Conservation (phyloP, 768 basidiomycete genomes). For the Hortiboletus campestris region DNA sequence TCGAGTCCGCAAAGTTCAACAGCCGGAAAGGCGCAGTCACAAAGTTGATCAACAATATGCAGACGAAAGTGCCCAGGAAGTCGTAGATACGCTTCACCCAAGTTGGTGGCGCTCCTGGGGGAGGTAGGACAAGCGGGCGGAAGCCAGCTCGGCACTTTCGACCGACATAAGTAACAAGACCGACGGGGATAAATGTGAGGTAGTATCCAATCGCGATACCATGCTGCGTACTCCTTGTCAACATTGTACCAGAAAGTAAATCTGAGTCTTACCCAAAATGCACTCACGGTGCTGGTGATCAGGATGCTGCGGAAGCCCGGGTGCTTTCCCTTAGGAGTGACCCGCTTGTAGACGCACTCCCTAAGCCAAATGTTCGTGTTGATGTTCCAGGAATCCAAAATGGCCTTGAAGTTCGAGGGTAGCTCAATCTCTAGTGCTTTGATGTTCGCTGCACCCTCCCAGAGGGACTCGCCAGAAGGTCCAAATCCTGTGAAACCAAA, state of each 20-base stretch:
- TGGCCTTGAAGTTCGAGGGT: slow-evolving; percentile 83
- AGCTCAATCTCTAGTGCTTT: slow-evolving; percentile 78
- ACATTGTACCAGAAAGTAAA: neutral
- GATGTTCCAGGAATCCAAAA: slow-evolving; percentile 26
- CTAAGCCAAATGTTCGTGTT: slow-evolving; percentile 77
- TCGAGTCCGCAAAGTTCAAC: slow-evolving; percentile 56
- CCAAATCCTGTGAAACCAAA: slow-evolving; percentile 88
- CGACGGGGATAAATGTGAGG: slow-evolving; percentile 84
- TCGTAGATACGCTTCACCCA: slow-evolving; percentile 61
- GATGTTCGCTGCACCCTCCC: slow-evolving; percentile 92
- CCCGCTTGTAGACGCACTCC: slow-evolving; percentile 95
- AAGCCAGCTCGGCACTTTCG: slow-evolving; percentile 67
- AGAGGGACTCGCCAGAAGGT: slow-evolving; percentile 64
- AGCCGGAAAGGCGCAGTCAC: slow-evolving; percentile 83
- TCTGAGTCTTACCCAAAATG: slow-evolving; percentile 79
- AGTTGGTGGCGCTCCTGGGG: slow-evolving; percentile 35
- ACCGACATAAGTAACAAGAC: slow-evolving; percentile 79
- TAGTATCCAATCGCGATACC: slow-evolving; percentile 94
- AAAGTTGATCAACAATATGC: slow-evolving; percentile 70
- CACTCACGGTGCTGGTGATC: slow-evolving; percentile 85
- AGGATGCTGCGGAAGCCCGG: slow-evolving; percentile 88
- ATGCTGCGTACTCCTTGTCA: slow-evolving; percentile 53
- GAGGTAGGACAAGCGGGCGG: too few species aligned
- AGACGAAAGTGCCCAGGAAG: slow-evolving; percentile 58
- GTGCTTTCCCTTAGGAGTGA: slow-evolving; percentile 90